A percentile compares a stretch with the other conserved stretches of the same genome.
Evolutionary conservation across 1,284 basidiomycete species (phyloP).

Genomic region (Xanthoconium separans): DNA sequence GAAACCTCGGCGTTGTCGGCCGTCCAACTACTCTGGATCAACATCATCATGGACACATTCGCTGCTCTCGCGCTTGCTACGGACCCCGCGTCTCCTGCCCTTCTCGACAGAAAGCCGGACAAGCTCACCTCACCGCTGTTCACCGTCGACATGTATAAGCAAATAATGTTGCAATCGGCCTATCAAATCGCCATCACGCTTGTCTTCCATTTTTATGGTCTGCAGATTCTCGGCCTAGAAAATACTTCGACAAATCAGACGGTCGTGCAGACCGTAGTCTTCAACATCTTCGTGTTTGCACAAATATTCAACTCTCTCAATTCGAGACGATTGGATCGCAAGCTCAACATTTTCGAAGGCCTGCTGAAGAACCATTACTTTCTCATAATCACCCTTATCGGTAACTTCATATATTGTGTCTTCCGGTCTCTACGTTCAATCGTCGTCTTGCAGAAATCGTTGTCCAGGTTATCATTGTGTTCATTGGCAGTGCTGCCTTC

Average conservation of each 20-base stretch:
- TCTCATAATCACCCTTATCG: slow-evolving; percentile 82
- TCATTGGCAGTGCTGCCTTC: slow-evolving; percentile 91
- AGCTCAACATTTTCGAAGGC: slow-evolving; percentile 89
- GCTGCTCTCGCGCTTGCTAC: slow-evolving; percentile 96
- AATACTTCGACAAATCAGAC: slow-evolving; percentile 42
- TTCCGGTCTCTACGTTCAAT: not conserved
- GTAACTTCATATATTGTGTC: slow-evolving; percentile 40
- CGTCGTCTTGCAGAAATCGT: slow-evolving; percentile 63
- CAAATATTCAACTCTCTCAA: slow-evolving; percentile 97
- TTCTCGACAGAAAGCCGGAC: slow-evolving; percentile 91
- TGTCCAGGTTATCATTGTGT: slow-evolving; percentile 87
- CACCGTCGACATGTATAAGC: slow-evolving; percentile 91
- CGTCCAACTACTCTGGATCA: slow-evolving; percentile 96
- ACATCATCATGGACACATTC: slow-evolving; percentile 98
- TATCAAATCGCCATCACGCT: slow-evolving; percentile 89
- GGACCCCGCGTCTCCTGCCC: slow-evolving; percentile 82
- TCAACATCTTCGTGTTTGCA: slow-evolving; percentile 97
- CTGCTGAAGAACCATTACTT: slow-evolving; percentile 85
- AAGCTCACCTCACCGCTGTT: slow-evolving; percentile 87
- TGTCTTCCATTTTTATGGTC: slow-evolving; percentile 87
- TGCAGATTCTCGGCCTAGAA: slow-evolving; percentile 66
- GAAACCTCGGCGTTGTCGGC: slow-evolving; percentile 90
- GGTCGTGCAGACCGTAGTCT: slow-evolving; percentile 83
- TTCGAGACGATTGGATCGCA: slow-evolving; percentile 81
- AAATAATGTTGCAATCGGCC: slow-evolving; percentile 86